phyloP scores from a whole-genome alignment of 208 protist species.

The Acanthamoeba castellanii region DNA sequence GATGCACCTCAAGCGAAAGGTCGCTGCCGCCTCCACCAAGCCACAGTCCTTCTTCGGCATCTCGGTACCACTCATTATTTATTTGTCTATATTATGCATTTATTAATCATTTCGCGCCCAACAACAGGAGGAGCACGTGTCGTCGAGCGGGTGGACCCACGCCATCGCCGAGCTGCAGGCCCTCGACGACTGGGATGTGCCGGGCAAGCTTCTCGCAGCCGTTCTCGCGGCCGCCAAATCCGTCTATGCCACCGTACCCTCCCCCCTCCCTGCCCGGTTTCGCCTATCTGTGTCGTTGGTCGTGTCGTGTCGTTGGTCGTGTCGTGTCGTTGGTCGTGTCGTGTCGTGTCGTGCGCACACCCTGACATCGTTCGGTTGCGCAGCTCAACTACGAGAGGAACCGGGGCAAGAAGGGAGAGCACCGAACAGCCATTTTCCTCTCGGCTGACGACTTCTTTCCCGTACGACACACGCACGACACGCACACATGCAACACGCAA shows the following conservation, averaged over 20 bases:
- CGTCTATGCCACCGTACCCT: conserved; percentile 55
- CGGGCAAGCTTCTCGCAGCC: neutral
- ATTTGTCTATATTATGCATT: too few species aligned
- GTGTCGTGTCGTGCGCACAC: neutral
- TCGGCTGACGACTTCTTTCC: conserved; percentile 65
- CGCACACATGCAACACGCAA: neutral
- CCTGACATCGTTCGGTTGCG: neutral
- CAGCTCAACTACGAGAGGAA: conserved; percentile 61
- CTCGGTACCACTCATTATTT: neutral
- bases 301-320: too few species aligned
- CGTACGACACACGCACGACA: neutral
- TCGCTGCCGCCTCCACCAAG: neutral
- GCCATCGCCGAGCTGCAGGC: conserved; percentile 21
- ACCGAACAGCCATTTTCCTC: conserved; percentile 12
- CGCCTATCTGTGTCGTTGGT: neutral
- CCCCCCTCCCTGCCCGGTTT: neutral
- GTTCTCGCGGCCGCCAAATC: conserved; percentile 47
- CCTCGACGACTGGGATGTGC: conserved; percentile 15
- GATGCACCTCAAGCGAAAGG: neutral
- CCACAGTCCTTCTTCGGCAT: conserved; percentile 17
- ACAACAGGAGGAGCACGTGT: neutral
- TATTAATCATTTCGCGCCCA: too few species aligned
- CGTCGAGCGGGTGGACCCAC: neutral
- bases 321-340: too few species aligned
- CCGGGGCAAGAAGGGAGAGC: neutral